Base-by-base conservation (phyloP, 2,329 filamentous ascomycete genomes). In the Phialocephala subalpina region DNA sequence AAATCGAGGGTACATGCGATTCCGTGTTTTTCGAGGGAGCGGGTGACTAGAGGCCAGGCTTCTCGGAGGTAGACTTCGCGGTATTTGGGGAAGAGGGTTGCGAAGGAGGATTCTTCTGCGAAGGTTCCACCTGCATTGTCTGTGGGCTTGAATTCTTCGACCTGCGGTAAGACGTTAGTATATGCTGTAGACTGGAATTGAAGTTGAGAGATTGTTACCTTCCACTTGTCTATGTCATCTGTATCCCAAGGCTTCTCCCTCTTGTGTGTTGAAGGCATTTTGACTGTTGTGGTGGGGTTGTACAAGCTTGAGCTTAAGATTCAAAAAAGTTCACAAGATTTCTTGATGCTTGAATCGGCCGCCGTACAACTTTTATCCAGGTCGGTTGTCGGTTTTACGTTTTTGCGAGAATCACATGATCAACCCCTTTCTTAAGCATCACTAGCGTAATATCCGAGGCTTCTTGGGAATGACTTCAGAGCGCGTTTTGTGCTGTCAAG, bases 141-240 rank as follows among this genome's bases (percentile, higher is more conserved):
- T 71, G 92, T 89, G 58, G 92, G 87, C 49, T 89, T 95, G 81
- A 98, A 98, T 33, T 89, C 81, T 45, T 97, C 94, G 74, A 94
- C 82, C 88, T 90, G 42, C 64, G 14, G 33, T 60, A n/a, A 56
- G 61, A 55, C 61, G 58, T 62, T 33, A 53, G 49, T 29, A 27
- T 53, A 52, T 60, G 60, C 16, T 42, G 20, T 25, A 16, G 25
- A 27, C 25, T 35, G 53, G 22, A 52, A 42, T 35, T n/a, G 40
- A 47, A 55, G 25, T 36, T 11, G 27, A 36, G 27, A 63, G 14
- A 20, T 49, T 35, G 14, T 61, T 67, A 90, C 89, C 84, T 94
- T 95, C 94, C 94, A 98, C 79, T 97, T 97, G 82, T 98, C 95
- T 70, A 98, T 93, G 76, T 97, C 96, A 69, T 97, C 94, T 64